Evolutionary conservation across 2,329 filamentous ascomycete genomes (phyloP).

Genomic region (Aspergillus aculeatus): DNA sequence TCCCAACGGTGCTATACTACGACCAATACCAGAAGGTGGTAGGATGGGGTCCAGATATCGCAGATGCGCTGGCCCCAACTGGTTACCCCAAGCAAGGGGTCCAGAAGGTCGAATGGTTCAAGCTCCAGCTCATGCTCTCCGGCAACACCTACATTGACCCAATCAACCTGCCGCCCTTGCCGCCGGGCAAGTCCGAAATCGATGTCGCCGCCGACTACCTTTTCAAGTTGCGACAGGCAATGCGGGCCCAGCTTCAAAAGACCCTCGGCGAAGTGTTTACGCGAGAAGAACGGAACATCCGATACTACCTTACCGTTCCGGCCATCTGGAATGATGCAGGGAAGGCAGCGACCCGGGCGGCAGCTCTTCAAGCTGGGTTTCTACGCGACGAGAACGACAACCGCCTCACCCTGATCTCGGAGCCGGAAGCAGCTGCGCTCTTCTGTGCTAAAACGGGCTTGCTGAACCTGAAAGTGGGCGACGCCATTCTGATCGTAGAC

Average conservation of each 20-base stretch:
- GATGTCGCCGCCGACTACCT: slow-evolving; percentile 99
- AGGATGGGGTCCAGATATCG: slow-evolving; percentile 98
- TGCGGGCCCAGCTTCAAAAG: slow-evolving; percentile 94
- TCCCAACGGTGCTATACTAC: slow-evolving; percentile 98
- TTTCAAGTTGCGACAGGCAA: slow-evolving; percentile 95
- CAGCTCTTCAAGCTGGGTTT: slow-evolving; percentile 95
- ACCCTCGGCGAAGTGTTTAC: slow-evolving; percentile 97
- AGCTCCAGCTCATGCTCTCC: slow-evolving; percentile 96
- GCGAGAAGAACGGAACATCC: slow-evolving; percentile 94
- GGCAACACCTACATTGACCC: slow-evolving; percentile 99
- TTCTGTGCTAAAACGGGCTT: slow-evolving; percentile 98
- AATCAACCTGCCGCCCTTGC: slow-evolving; percentile 95
- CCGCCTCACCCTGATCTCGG: slow-evolving; percentile 87
- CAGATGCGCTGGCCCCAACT: slow-evolving; percentile 91
- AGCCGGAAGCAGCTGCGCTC: slow-evolving; percentile 93
- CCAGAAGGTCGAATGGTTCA: slow-evolving; percentile 99
- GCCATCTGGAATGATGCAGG: slow-evolving; percentile 99
- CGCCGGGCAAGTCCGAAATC: slow-evolving; percentile 96
- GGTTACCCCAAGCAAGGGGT: slow-evolving; percentile 97
- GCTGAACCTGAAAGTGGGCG: slow-evolving; percentile 94
- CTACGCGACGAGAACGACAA: slow-evolving; percentile 97
- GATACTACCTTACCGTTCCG: slow-evolving; percentile 97
- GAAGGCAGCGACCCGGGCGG: slow-evolving; percentile 92
- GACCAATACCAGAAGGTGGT: slow-evolving; percentile 99
- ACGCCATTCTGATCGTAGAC: slow-evolving; percentile 96